A percentile compares a stretch with the other conserved stretches of the same genome.
Conservation (phyloP, 2,329 filamentous ascomycete species). For the Paraphoma chrysanthemicola region DNA sequence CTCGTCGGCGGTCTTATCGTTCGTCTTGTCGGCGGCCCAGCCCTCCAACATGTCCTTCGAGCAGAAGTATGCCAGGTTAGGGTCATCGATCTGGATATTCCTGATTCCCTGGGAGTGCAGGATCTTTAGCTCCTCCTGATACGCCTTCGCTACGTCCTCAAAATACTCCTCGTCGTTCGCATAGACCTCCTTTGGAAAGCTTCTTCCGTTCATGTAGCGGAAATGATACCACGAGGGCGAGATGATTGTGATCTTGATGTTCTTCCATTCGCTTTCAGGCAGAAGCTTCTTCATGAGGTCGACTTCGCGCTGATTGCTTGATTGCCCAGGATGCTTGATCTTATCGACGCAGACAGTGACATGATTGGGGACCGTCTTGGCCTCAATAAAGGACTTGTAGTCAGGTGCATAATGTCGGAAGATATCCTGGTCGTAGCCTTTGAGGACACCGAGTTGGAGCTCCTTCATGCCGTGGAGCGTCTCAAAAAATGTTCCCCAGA, state of each 20-base stretch:
- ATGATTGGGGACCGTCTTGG: slow-evolving; percentile 60
- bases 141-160: slow-evolving; percentile 55
- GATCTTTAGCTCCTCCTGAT: slow-evolving; percentile 55
- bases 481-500: slow-evolving; percentile 65
- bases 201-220: slow-evolving; percentile 62
- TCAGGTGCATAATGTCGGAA: slow-evolving; percentile 68
- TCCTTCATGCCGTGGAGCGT: slow-evolving; percentile 63
- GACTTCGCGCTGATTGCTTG: slow-evolving; percentile 65
- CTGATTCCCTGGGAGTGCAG: slow-evolving; percentile 54
- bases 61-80: slow-evolving; percentile 55
- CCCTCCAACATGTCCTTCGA: slow-evolving; percentile 46
- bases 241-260: slow-evolving; percentile 73
- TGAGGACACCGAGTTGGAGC: slow-evolving; percentile 50
- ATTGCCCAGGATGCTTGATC: slow-evolving; percentile 62
- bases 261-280: slow-evolving; percentile 66
- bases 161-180: slow-evolving; percentile 57
- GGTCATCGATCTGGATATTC: slow-evolving; percentile 59
- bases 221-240: slow-evolving; percentile 75
- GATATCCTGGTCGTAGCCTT: slow-evolving; percentile 59
- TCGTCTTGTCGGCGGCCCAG: slow-evolving; percentile 66
- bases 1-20: slow-evolving; percentile 71
- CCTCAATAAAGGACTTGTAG: slow-evolving; percentile 67
- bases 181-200: slow-evolving; percentile 55
- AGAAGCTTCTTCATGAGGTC: slow-evolving; percentile 66
- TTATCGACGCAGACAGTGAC: slow-evolving; percentile 65